Percentiles rank a stretch among this genome's conserved stretches.
Evolutionary conservation across 371 early-diverging fungal genomes (phyloP).

Genomic region (Circinella umbellata): DNA sequence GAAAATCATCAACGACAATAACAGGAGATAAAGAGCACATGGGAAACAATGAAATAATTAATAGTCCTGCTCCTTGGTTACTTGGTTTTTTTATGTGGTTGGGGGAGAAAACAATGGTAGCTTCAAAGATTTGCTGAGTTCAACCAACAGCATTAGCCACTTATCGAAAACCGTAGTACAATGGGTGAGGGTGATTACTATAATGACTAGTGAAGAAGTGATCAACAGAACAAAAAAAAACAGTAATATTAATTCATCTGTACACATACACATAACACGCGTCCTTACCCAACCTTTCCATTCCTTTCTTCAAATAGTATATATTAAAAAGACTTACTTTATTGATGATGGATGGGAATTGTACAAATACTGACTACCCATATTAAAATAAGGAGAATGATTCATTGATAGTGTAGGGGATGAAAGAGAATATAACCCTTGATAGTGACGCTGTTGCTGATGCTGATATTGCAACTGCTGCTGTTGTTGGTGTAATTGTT

Average conservation of each 20-base stretch:
- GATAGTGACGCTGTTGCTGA: neutral
- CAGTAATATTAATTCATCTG: too few relatives aligned
- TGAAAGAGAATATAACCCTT: neutral
- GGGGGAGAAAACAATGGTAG: too few relatives aligned
- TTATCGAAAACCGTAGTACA: conserved; percentile 10
- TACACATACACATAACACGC: too few relatives aligned
- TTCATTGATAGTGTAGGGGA: neutral
- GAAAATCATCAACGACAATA: too few relatives aligned
- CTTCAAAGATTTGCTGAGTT: neutral
- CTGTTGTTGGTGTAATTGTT: neutral
- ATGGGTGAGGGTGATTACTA: neutral
- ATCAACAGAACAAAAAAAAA: neutral
- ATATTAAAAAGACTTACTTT: neutral
- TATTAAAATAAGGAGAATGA: neutral
- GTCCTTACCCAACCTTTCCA: too few relatives aligned
- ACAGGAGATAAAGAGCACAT: too few relatives aligned
- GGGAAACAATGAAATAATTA: too few relatives aligned
- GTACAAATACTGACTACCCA: neutral
- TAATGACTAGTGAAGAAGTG: neutral
- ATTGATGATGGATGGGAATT: neutral
- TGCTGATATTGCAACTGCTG: neutral
- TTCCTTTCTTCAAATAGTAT: too few relatives aligned
- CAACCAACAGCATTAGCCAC: neutral
- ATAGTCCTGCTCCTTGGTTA: neutral
- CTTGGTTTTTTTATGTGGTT: too few relatives aligned